These are phyloP conservation scores for Nymphaea colorata DNA, from an alignment of 164 flowering plant genomes.

Conservation along the genomic window DNA sequence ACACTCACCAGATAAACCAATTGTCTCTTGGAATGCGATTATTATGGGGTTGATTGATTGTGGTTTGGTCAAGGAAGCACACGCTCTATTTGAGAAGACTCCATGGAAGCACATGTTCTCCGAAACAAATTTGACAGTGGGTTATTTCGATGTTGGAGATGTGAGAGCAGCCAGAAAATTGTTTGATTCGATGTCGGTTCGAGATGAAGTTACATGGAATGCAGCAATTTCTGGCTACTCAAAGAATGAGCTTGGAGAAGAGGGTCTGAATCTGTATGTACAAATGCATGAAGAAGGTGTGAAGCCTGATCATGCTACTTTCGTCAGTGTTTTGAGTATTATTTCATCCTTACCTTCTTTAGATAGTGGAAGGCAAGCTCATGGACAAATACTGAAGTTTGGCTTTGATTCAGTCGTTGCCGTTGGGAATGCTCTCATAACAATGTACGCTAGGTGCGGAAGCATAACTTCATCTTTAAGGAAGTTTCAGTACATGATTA, in stretches of 20 bases:
- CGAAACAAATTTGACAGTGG: constrained; percentile 42
- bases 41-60: constrained; percentile 28
- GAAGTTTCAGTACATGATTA: constrained; percentile 29
- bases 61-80: constrained; percentile 38
- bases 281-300: constrained; percentile 30
- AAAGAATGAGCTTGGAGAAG: constrained; percentile 47
- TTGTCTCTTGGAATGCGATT: constrained; percentile 35
- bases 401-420: constrained; percentile 27
- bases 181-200: constrained; percentile 29
- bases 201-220: constrained; percentile 49
- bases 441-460: constrained; percentile 61
- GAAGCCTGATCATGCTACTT: constrained; percentile 39
- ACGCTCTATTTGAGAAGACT: constrained; percentile 39
- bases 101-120: constrained; percentile 34
- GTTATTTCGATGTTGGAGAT: constrained; percentile 42
- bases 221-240: constrained; percentile 49
- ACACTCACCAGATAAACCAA: constrained; percentile 34
- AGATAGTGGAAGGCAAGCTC: constrained; percentile 43
- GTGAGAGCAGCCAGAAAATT: constrained; percentile 23
- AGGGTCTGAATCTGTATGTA: constrained; percentile 37
- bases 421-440: constrained; percentile 46
- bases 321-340: constrained; percentile 43
- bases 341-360: constrained; percentile 39
- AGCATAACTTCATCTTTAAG: constrained; percentile 33
- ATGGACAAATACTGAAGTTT: constrained; percentile 28